Evolutionary conservation across 306 rosid species (phyloP).

Genomic region (Acacia crassicarpa): DNA sequence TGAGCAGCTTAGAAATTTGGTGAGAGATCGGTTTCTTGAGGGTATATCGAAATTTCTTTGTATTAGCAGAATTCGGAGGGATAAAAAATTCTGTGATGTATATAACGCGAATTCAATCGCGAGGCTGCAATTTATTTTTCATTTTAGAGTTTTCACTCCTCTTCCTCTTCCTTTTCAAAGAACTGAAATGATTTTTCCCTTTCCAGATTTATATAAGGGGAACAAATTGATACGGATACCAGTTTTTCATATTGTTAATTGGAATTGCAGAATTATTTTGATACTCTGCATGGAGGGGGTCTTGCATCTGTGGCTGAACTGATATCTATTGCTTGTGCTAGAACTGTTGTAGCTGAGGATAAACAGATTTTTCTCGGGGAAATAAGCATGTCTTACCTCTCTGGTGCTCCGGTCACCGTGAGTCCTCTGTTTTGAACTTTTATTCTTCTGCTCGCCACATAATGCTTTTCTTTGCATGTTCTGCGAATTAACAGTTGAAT

Average conservation of each 20-base stretch:
- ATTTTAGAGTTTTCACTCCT: background rate
- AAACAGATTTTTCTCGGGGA: conserved; percentile 51
- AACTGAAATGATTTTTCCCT: background rate
- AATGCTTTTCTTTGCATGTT: background rate
- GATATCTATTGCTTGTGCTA: conserved; percentile 45
- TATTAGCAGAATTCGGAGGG: background rate
- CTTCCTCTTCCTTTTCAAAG: background rate
- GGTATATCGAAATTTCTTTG: background rate
- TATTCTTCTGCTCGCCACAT: conserved; percentile 6
- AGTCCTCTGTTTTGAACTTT: conserved; percentile 28
- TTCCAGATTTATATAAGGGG: background rate
- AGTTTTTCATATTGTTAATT: conserved; percentile 19
- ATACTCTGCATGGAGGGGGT: conserved; percentile 48
- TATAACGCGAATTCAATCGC: background rate
- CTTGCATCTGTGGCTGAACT: conserved; percentile 41
- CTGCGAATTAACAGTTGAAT: conserved; percentile 4
- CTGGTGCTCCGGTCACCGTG: conserved; percentile 39
- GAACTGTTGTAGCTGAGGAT: conserved; percentile 46
- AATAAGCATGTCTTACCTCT: conserved; percentile 46
- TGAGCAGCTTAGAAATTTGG: conserved; percentile 1
- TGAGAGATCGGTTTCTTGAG: background rate
- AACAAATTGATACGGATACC: background rate
- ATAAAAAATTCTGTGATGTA: background rate
- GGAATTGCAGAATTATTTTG: conserved; percentile 44
- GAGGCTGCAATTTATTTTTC: conserved; percentile 8